These are phyloP conservation scores for Heliamphora exappendiculata DNA, from an alignment of 148 eudicot genomes.

Conservation along the genomic window DNA sequence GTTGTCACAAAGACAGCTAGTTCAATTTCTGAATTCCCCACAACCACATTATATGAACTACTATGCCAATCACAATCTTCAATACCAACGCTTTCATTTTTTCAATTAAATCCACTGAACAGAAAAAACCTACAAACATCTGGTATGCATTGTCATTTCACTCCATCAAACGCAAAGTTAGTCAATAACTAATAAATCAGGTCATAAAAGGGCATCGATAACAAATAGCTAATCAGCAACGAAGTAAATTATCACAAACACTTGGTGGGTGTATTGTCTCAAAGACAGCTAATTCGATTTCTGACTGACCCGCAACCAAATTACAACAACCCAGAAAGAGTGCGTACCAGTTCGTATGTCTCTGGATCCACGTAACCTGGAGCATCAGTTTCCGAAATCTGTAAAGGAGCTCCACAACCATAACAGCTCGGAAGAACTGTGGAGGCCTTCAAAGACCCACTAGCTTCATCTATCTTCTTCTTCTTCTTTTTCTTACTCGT, in stretches of 20 bases:
- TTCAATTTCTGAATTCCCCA: background rate
- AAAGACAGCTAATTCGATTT: background rate
- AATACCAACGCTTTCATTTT: background rate
- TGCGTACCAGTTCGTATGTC: slow-evolving; percentile 64
- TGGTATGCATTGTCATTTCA: background rate
- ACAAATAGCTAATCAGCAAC: background rate
- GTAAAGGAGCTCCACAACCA: slow-evolving; percentile 96
- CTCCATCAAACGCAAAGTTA: background rate
- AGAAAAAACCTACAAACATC: background rate
- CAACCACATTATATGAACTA: slow-evolving; percentile 1
- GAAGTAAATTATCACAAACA: slow-evolving; percentile 4
- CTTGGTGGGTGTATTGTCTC: background rate
- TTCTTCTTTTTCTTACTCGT: slow-evolving; percentile 40
- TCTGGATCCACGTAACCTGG: slow-evolving; percentile 83
- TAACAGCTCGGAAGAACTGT: slow-evolving; percentile 48
- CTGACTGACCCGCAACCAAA: background rate
- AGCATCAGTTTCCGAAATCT: slow-evolving; percentile 54
- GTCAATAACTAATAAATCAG: background rate
- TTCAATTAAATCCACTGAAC: no score
- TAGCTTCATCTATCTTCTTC: slow-evolving; percentile 33
- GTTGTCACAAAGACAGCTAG: background rate
- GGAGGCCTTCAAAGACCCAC: slow-evolving; percentile 26
- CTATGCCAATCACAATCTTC: no score
- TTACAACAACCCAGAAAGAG: slow-evolving; percentile 2
- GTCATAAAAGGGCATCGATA: background rate